phyloP scores from a whole-genome alignment of 768 basidiomycete genomes.

The Mycena pura region DNA sequence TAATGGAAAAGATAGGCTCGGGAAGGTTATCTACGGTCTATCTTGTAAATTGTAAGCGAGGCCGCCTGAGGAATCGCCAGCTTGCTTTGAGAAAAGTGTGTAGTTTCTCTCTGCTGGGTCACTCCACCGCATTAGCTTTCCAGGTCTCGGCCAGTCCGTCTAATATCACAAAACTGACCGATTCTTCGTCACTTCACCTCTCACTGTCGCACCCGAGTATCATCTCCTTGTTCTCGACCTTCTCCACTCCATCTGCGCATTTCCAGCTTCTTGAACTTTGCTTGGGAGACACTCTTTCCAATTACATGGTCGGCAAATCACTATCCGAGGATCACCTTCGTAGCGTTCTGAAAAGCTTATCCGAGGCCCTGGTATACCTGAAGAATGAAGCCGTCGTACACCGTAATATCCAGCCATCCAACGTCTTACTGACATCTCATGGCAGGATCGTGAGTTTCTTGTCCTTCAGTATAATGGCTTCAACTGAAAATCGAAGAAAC shows the following conservation, averaged over 20 bases:
- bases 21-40: slow-evolving; percentile 40
- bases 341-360: slow-evolving; percentile 45
- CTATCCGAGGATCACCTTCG: slow-evolving; percentile 45
- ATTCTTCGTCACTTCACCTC: slow-evolving; percentile 42
- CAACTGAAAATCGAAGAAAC: slow-evolving; percentile 44
- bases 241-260: slow-evolving; percentile 37
- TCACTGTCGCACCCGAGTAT: slow-evolving; percentile 57
- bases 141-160: slow-evolving; percentile 12
- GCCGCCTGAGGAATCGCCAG: slow-evolving; percentile 49
- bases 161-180: slow-evolving; percentile 6
- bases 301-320: slow-evolving; percentile 33
- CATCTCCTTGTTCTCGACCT: slow-evolving; percentile 51
- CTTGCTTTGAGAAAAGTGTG: slow-evolving; percentile 53
- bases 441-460: slow-evolving; percentile 45
- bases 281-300: slow-evolving; percentile 43
- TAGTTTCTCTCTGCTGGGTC: background rate
- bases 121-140: background rate
- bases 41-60: slow-evolving; percentile 50
- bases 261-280: slow-evolving; percentile 57
- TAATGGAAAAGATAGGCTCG: slow-evolving; percentile 41
- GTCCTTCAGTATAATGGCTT: background rate
- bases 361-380: slow-evolving; percentile 52
- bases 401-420: slow-evolving; percentile 47
- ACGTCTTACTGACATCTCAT: slow-evolving; percentile 47
- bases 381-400: slow-evolving; percentile 51